Evolutionary conservation across 2,329 filamentous ascomycete genomes (phyloP).

Genomic region (Arthrobotrys sphaeroides): DNA sequence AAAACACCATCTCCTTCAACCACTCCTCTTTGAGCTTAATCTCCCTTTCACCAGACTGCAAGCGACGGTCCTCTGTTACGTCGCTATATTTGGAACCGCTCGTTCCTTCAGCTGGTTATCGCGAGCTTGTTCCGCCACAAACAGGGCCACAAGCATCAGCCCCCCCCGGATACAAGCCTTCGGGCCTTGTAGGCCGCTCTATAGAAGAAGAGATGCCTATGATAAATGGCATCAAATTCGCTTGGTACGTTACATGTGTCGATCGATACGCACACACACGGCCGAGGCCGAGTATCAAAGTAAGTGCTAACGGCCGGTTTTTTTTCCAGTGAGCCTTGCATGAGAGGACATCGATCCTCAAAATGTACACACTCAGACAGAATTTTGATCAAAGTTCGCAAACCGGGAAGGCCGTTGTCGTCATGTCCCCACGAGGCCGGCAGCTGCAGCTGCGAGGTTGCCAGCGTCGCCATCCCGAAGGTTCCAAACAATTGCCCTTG

Average conservation of each 20-base stretch:
- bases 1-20: not conserved
- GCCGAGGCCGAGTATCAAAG: too few species aligned
- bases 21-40: not conserved
- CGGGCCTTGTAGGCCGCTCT: not conserved
- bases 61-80: not conserved
- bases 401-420: conserved; percentile 64
- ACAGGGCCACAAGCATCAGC: too few species aligned
- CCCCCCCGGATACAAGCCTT: not conserved
- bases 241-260: conserved; percentile 54
- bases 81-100: not conserved
- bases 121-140: not conserved
- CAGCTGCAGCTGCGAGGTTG: conserved; percentile 56
- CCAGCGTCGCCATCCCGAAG: conserved; percentile 57
- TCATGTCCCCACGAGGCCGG: conserved; percentile 62
- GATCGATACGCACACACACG: too few species aligned
- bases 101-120: not conserved
- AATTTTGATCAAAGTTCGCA: conserved; percentile 65
- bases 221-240: conserved; percentile 57
- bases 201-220: conserved; percentile 54
- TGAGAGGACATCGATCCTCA: conserved; percentile 65
- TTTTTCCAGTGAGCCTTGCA: conserved; percentile 63
- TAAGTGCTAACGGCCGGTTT: conserved; percentile 6
- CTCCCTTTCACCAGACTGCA: not conserved
- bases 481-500: conserved; percentile 29
- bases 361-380: conserved; percentile 65